Evolutionary conservation across 345 rosid genomes (phyloP).

Genomic region (Psidium guajava): DNA sequence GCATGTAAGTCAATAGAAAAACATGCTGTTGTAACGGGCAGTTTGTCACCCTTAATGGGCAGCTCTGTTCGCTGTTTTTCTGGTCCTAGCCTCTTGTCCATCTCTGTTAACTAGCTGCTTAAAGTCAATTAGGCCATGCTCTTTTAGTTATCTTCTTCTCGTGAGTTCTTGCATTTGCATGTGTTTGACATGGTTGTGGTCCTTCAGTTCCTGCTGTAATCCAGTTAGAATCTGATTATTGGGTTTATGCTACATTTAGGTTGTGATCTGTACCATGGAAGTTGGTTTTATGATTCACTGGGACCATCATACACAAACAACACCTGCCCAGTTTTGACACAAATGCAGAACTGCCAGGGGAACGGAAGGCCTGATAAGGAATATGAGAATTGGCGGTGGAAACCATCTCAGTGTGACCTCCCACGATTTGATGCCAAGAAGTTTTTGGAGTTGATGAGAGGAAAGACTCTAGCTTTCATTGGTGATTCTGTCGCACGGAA

Average conservation of each 20-base stretch:
- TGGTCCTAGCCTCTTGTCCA: background rate
- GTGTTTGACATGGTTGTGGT: background rate
- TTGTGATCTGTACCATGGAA: slow-evolving; percentile 75
- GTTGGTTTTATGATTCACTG: slow-evolving; percentile 72
- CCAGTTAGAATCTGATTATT: background rate
- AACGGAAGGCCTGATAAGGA: slow-evolving; percentile 93
- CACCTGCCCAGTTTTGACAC: slow-evolving; percentile 80
- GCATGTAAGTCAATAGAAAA: background rate
- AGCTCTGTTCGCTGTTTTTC: background rate
- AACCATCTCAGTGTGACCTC: slow-evolving; percentile 74
- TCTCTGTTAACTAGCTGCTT: background rate
- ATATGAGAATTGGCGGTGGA: slow-evolving; percentile 97
- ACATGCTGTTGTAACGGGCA: background rate
- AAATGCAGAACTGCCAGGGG: slow-evolving; percentile 99
- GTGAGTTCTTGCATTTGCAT: background rate
- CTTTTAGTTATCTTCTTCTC: background rate
- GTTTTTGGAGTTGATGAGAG: slow-evolving; percentile 88
- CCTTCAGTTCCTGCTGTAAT: background rate
- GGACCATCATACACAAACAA: slow-evolving; percentile 90
- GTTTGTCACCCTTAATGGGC: background rate
- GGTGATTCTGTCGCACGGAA: slow-evolving; percentile 98
- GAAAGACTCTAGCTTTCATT: slow-evolving; percentile 82
- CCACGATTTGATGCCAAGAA: slow-evolving; percentile 84
- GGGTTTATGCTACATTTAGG: slow-evolving; percentile 23
- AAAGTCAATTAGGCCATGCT: background rate